phyloP scores from a whole-genome alignment of 768 basidiomycete genomes.

The Termitomyces sp. region DNA sequence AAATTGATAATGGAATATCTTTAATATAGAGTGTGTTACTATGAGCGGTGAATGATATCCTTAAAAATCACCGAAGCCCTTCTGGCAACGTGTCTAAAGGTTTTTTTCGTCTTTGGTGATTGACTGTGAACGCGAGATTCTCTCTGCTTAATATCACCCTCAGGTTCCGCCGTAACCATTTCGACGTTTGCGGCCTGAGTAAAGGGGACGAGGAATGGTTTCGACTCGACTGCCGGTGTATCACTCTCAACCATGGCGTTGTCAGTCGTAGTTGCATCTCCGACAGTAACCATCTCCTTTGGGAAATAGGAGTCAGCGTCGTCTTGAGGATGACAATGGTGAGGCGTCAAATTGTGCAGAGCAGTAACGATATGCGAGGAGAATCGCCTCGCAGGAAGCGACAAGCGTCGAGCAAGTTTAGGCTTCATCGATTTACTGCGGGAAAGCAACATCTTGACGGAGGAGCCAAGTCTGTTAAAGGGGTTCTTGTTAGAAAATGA shows the following conservation, averaged over 20 bases:
- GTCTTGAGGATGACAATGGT: background rate
- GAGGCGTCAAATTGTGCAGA: background rate
- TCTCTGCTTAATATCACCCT: background rate
- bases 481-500: background rate
- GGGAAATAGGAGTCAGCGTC: background rate
- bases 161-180: too few relatives aligned
- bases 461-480: background rate
- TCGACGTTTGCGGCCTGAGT: background rate
- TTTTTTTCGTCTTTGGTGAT: background rate
- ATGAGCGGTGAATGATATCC: background rate
- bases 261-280: background rate
- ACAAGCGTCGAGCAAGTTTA: background rate
- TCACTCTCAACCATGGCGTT: background rate
- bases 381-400: background rate
- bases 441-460: background rate
- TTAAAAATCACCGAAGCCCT: background rate
- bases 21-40: too few relatives aligned
- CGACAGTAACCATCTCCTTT: background rate
- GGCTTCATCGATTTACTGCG: background rate
- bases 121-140: background rate
- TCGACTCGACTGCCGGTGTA: background rate
- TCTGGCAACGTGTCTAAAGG: background rate
- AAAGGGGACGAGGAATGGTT: background rate
- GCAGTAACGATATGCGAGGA: background rate
- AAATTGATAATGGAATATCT: too few relatives aligned